Evolutionary conservation across 2,329 filamentous ascomycete genomes (phyloP).

Genomic region (Fusarium virguliforme): DNA sequence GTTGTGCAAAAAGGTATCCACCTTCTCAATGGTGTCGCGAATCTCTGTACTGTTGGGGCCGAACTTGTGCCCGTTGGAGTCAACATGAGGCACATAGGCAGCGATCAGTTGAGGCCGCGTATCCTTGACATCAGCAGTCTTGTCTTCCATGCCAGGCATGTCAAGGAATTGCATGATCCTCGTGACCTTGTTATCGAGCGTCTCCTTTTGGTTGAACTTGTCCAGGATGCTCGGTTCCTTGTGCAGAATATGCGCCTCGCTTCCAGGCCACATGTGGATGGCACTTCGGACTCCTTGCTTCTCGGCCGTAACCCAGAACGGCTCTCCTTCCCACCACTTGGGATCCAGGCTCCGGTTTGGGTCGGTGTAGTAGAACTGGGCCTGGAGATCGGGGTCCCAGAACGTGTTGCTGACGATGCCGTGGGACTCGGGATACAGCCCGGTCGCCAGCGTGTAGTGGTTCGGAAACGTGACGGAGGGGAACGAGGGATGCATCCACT

Average conservation of each 20-base stretch:
- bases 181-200: conserved; percentile 81
- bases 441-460: conserved; percentile 94
- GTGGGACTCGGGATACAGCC: conserved; percentile 92
- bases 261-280: conserved; percentile 99
- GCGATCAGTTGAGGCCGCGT: conserved; percentile 91
- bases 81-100: conserved; percentile 94
- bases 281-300: conserved; percentile 83
- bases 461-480: conserved; percentile 98
- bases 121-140: conserved; percentile 64
- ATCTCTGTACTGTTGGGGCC: conserved; percentile 98
- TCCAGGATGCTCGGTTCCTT: conserved; percentile 86
- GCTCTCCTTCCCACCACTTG: conserved; percentile 96
- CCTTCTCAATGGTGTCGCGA: conserved; percentile 80
- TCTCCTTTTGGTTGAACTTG: conserved; percentile 85
- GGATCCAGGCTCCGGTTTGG: conserved; percentile 81
- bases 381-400: conserved; percentile 84
- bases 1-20: conserved; percentile 85
- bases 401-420: conserved; percentile 96
- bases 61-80: conserved; percentile 87
- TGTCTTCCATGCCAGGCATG: conserved; percentile 79
- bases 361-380: conserved; percentile 92
- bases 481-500: conserved; percentile 95
- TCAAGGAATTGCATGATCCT: conserved; percentile 89
- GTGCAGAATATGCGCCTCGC: conserved; percentile 86
- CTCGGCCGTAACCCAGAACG: conserved; percentile 94